phyloP scores from a whole-genome alignment of 495 filamentous ascomycete species.

The Aspergillus steynii region DNA sequence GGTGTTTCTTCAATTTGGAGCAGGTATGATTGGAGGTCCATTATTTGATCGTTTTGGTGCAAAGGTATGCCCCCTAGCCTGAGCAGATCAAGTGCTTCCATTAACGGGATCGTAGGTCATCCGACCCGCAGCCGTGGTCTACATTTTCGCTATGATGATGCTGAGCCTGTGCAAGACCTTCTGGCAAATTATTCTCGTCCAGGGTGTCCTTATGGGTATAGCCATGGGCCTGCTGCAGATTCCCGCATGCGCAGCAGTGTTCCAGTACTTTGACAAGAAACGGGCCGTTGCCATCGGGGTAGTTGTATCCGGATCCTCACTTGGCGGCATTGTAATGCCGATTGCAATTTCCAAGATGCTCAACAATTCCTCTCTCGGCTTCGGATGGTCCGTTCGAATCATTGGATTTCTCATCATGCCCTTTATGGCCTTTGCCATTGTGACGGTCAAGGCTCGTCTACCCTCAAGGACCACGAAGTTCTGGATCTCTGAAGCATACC shows the following conservation, averaged over 20 bases:
- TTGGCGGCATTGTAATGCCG: conserved; percentile 37
- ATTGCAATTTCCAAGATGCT: conserved; percentile 26
- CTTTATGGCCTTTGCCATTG: conserved; percentile 38
- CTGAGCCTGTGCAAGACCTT: conserved; percentile 42
- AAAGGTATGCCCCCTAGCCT: conserved; percentile 25
- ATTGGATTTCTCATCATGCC: conserved; percentile 62
- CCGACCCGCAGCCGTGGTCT: conserved; percentile 15
- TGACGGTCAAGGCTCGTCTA: conserved; percentile 29
- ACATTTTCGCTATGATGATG: conserved; percentile 49
- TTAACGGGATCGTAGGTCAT: conserved; percentile 2
- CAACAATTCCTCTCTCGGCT: conserved; percentile 26
- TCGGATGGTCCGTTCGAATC: conserved; percentile 64
- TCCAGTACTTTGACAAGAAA: conserved; percentile 38
- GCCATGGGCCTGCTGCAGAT: conserved; percentile 17
- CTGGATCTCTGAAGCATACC: conserved; percentile 19
- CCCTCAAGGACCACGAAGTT: conserved; percentile 14
- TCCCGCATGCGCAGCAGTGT: conserved; percentile 31
- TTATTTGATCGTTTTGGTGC: conserved; percentile 54
- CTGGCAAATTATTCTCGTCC: conserved; percentile 28
- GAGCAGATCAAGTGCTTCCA: neutral
- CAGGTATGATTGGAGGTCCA: conserved; percentile 46
- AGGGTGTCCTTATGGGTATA: conserved; percentile 25
- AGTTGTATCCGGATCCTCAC: conserved; percentile 32
- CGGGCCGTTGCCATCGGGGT: conserved; percentile 37
- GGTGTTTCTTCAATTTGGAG: conserved; percentile 48